Conservation (phyloP, 1,284 basidiomycete species). For the Ganoderma sp. region DNA sequence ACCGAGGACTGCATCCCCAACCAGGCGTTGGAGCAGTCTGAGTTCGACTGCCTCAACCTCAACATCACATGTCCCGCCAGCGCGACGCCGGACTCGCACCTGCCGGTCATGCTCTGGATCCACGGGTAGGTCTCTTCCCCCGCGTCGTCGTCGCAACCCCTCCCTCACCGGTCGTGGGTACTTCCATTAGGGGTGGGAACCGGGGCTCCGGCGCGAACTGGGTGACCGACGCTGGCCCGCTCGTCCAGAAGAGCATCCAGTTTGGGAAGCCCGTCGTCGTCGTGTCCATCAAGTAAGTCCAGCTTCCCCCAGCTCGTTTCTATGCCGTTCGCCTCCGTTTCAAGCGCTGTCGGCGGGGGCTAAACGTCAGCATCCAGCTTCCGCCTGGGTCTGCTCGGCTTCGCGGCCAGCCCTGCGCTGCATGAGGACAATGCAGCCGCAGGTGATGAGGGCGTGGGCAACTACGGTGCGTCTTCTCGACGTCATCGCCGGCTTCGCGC, state of each 20-base stretch:
- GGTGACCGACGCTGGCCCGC: constrained; percentile 72
- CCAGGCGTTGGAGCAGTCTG: constrained; percentile 65
- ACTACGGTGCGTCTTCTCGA: constrained; percentile 60
- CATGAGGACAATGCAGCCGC: constrained; percentile 66
- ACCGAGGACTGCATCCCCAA: constrained; percentile 56
- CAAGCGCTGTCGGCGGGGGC: constrained; percentile 18
- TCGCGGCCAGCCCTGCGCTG: constrained; percentile 66
- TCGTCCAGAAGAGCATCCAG: constrained; percentile 69
- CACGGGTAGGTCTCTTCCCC: constrained; percentile 59
- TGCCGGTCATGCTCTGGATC: constrained; percentile 81
- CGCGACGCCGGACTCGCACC: constrained; percentile 51
- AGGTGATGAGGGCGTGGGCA: constrained; percentile 75
- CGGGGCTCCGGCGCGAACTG: constrained; percentile 75
- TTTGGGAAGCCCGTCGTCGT: constrained; percentile 68
- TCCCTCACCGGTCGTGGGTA: constrained; percentile 15
- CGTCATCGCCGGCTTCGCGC: constrained; percentile 11
- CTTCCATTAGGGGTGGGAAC: constrained; percentile 61
- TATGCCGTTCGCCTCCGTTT: constrained; percentile 20
- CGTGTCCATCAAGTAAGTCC: constrained; percentile 75
- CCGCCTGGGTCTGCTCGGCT: constrained; percentile 77
- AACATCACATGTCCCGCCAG: constrained; percentile 76
- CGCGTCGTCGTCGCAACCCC: constrained; percentile 18
- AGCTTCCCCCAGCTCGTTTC: neutral
- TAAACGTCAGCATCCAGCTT: constrained; percentile 52
- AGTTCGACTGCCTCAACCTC: constrained; percentile 78